Evolutionary conservation across 2,329 filamentous ascomycete species (phyloP).

Genomic region (Exophiala sp.): DNA sequence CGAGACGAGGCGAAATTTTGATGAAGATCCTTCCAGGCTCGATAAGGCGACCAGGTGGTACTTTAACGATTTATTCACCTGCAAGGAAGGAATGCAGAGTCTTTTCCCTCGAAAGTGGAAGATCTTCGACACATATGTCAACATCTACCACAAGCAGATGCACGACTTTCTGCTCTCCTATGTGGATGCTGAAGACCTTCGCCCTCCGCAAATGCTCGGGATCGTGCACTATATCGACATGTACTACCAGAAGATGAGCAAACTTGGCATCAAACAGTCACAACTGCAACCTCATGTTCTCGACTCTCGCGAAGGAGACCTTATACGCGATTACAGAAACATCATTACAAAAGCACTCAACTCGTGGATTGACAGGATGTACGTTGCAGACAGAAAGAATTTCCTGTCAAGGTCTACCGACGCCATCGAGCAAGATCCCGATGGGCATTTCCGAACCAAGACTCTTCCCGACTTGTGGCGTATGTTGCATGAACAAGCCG

Average conservation of each 20-base stretch:
- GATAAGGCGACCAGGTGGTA: constrained; percentile 93
- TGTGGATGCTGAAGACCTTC: constrained; percentile 80
- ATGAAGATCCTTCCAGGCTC: constrained; percentile 75
- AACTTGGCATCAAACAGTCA: constrained; percentile 73
- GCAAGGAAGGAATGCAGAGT: constrained; percentile 85
- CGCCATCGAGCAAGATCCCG: constrained; percentile 80
- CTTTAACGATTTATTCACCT: constrained; percentile 95
- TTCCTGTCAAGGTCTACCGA: constrained; percentile 75
- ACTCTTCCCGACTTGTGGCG: constrained; percentile 94
- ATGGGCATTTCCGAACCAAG: constrained; percentile 87
- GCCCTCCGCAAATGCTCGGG: constrained; percentile 79
- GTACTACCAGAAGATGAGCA: constrained; percentile 94
- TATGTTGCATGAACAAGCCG: constrained; percentile 90
- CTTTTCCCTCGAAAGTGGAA: constrained; percentile 97
- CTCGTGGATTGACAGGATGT: constrained; percentile 96
- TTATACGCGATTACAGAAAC: constrained; percentile 89
- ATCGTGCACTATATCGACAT: constrained; percentile 95
- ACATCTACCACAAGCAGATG: constrained; percentile 92
- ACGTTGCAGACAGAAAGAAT: constrained; percentile 72
- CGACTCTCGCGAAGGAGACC: constrained; percentile 82
- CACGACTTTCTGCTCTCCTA: constrained; percentile 83
- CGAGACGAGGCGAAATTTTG: constrained; percentile 67
- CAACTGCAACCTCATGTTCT: constrained; percentile 83
- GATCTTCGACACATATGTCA: constrained; percentile 83
- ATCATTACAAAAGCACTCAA: constrained; percentile 94